Conservation (phyloP, 1,284 basidiomycete species). For the Cryptococcus deneoformans region DNA sequence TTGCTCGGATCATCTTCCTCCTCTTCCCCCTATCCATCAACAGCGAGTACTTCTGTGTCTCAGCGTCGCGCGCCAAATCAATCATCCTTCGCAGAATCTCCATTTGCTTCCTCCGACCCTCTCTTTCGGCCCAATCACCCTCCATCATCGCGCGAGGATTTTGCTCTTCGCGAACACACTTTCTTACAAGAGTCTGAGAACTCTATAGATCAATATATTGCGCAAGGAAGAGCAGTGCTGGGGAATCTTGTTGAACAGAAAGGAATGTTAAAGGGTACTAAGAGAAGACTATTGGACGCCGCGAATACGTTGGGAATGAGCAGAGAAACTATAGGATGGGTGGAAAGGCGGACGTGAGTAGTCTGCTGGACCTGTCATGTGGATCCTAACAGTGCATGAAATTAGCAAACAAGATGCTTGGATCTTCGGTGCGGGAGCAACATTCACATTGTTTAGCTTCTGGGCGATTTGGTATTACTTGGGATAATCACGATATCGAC, state of each 20-base stretch:
- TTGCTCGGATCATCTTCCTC: slow-evolving; percentile 34
- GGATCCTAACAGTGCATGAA: background rate
- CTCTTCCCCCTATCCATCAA: slow-evolving; percentile 45
- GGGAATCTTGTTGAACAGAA: slow-evolving; percentile 88
- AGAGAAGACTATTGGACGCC: slow-evolving; percentile 73
- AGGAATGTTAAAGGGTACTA: slow-evolving; percentile 87
- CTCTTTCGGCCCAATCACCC: slow-evolving; percentile 53
- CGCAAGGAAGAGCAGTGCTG: slow-evolving; percentile 82
- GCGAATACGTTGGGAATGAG: slow-evolving; percentile 91
- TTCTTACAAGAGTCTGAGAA: slow-evolving; percentile 79
- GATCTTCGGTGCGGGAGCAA: slow-evolving; percentile 76
- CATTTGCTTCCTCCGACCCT: slow-evolving; percentile 51
- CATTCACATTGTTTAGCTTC: slow-evolving; percentile 88
- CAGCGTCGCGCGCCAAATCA: slow-evolving; percentile 24
- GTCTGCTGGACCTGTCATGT: background rate
- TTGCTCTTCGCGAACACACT: slow-evolving; percentile 78
- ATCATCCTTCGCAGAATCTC: slow-evolving; percentile 33
- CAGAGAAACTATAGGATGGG: slow-evolving; percentile 90
- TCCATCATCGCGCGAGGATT: slow-evolving; percentile 61
- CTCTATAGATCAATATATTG: slow-evolving; percentile 80
- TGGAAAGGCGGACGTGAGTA: slow-evolving; percentile 80
- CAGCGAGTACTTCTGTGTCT: slow-evolving; percentile 43
- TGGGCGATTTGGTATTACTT: slow-evolving; percentile 85
- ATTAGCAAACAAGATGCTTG: slow-evolving; percentile 85
- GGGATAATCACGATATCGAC: slow-evolving; percentile 54